Evolutionary conservation across 768 basidiomycete species (phyloP).

Genomic region (Hypsizygus marmoreus): DNA sequence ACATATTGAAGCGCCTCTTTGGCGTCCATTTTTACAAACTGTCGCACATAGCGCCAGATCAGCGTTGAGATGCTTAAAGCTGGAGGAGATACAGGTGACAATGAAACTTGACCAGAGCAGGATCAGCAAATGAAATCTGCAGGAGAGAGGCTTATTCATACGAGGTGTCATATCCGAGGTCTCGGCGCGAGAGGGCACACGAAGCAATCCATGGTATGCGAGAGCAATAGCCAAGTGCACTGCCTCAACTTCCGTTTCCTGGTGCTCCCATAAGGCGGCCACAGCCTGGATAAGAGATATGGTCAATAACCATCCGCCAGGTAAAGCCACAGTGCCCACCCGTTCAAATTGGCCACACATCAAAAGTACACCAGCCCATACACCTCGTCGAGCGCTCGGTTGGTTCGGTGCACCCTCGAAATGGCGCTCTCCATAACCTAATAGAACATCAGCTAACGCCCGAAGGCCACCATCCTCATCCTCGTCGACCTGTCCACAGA

Average conservation of each 20-base stretch:
- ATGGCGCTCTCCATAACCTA: conserved; percentile 80
- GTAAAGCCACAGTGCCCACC: conserved; percentile 42
- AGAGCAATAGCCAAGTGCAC: conserved; percentile 92
- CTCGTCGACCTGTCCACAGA: conserved; percentile 62
- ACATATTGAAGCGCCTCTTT: conserved; percentile 95
- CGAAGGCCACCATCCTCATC: conserved; percentile 79
- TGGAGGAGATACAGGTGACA: conserved; percentile 68
- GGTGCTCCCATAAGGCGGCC: conserved; percentile 85
- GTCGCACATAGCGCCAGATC: conserved; percentile 90
- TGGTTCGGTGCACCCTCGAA: conserved; percentile 71
- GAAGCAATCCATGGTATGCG: conserved; percentile 89
- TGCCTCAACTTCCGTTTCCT: conserved; percentile 87
- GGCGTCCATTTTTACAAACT: conserved; percentile 91
- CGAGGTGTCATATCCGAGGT: conserved; percentile 83
- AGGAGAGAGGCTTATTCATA: conserved; percentile 38
- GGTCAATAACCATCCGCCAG: not conserved
- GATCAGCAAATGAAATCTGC: not conserved
- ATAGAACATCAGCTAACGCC: conserved; percentile 70
- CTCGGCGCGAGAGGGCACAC: conserved; percentile 80
- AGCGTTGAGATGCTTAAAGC: conserved; percentile 81
- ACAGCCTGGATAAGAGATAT: conserved; percentile 66
- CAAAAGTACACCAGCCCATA: conserved; percentile 83
- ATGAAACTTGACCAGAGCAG: conserved; percentile 49
- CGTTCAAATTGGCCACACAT: conserved; percentile 95
- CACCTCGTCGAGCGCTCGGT: conserved; percentile 58